Evolutionary conservation across 345 rosid species (phyloP), one percentile per base, ranked within the genome.

Genomic region (Combretum micranthum): DNA sequence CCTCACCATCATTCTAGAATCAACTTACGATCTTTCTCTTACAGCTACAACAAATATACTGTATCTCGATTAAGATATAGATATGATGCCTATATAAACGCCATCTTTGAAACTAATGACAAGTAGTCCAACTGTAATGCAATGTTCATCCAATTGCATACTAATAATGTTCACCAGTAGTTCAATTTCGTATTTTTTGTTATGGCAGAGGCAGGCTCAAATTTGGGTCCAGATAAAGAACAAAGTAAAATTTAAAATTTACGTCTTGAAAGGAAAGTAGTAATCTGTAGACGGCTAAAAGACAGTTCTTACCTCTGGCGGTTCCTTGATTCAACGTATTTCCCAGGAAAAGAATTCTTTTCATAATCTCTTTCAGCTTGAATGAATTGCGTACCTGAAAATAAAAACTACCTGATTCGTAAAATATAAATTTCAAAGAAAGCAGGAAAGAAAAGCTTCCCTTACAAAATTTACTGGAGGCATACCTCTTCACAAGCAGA

Each of bases 291-390:
- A 57, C 20, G 12, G 23, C 45, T 44, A 15, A 11, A 19, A 44
- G 43, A 67, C 53, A 26, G 59, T 61, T 57, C 80, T 69, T 61
- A 87, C 99, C 99, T 79, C 99, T 87, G 20, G 96, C 97, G 54
- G 99, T 94, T 79, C 99, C 99, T 69, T 94, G 96, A 77, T 90
- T 94, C 75, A 90, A 69, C 7, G 82, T 78, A 66, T 94, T 94
- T 63, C 99, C 99, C 60, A 94, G 75, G 64, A 73, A 80, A 55
- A 94, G 96, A 78, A 94, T 90, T 72, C 66, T 82, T 80, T 85
- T 87, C 99, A 94, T 83, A 59, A 90, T 94, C 64, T 87, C 97
- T 77, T 94, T 90, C 75, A 94, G 65, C 69, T 87, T 90, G 46
- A 51, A 63, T 53, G 97, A 94, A 64, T 62, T 76, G 48, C 97